Base-by-base conservation (phyloP, 495 filamentous ascomycete genomes). In the Chaetomium cochliodes region DNA sequence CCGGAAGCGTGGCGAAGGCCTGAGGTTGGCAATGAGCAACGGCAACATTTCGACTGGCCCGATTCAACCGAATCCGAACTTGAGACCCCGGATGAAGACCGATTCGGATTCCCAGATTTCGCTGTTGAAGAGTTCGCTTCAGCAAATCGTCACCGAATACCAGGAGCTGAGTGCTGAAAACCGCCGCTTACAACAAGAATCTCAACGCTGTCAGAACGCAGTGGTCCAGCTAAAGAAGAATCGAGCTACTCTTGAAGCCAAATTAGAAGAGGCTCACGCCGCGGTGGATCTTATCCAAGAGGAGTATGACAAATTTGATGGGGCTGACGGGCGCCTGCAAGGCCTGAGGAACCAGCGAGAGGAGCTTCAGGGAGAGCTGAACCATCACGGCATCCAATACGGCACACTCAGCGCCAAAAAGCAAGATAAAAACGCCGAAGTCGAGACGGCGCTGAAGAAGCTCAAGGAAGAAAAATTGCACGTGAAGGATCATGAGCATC, bases 31-130 rank as follows among this genome's bases (percentile, higher is more conserved):
- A 11, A 87, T 49, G 33, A 65, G 79, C 70, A 77, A 78, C 33
- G 85, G 84, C 8, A 71, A 54, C 30, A 64, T 79, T 13, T 46
- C 51, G 16, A 77, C 78, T 2, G 64, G 55, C 26, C 78, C 78
- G 2, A 64, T 81, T 20, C 49, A 56, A 9, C 72, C 73, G 3
- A 67, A 65, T 30, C 53, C 51, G 44, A 64, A 64, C 13, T 77
- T 82, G 3, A 74, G 68, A n/a, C 78, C 87, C 26, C 86, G 92
- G 11, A 96, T 98, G 87, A 89, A 89, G 74, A 89, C 91, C 0
- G 90, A 96, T 69, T 77, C 86, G 9, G 88, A 85, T 46, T 83
- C 83, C 23, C 90, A 91, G 74, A 82, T 90, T 46, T 79, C 76
- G 76, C 84, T 81, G 49, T 77, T 74, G 52, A 76, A 74, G 26